phyloP scores from a whole-genome alignment of 352 stramenopile species.

The Globisporangium barbulae region DNA sequence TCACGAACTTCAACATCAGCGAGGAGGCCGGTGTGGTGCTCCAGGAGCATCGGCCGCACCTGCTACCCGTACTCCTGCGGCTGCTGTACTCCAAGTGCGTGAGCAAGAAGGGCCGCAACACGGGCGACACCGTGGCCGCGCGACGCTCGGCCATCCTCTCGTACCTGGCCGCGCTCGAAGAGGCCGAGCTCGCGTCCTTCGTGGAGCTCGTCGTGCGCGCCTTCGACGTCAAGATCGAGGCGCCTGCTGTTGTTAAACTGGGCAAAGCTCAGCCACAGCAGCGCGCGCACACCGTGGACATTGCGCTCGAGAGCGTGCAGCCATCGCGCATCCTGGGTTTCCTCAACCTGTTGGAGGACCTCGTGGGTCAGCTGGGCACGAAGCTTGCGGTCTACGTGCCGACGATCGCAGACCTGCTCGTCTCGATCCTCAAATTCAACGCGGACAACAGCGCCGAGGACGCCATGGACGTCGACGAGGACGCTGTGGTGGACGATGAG shows the following conservation, averaged over 20 bases:
- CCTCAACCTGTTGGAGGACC: conserved; percentile 86
- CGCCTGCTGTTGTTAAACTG: not conserved
- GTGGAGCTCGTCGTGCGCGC: conserved; percentile 87
- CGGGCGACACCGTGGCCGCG: conserved; percentile 78
- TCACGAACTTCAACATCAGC: conserved; percentile 87
- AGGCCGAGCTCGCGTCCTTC: conserved; percentile 78
- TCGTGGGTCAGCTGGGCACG: conserved; percentile 84
- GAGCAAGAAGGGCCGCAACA: conserved; percentile 81
- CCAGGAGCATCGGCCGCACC: conserved; percentile 66
- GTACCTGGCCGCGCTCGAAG: conserved; percentile 82
- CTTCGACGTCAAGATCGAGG: conserved; percentile 65
- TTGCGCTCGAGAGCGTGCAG: conserved; percentile 57
- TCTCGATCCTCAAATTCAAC: conserved; percentile 70
- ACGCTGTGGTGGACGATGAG: conserved; percentile 22
- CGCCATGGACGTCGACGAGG: conserved; percentile 23
- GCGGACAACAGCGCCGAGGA: conserved; percentile 15
- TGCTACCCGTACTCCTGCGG: conserved; percentile 86
- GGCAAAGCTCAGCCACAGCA: not conserved
- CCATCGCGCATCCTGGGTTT: conserved; percentile 84
- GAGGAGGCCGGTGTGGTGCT: conserved; percentile 66
- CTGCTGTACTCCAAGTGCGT: conserved; percentile 91
- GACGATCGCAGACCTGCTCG: conserved; percentile 64
- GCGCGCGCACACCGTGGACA: conserved; percentile 1
- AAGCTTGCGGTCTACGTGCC: conserved; percentile 83
- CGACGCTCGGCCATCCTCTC: conserved; percentile 88